Conservation (phyloP, 1,284 basidiomycete species). For the Wolfiporia cocos region DNA sequence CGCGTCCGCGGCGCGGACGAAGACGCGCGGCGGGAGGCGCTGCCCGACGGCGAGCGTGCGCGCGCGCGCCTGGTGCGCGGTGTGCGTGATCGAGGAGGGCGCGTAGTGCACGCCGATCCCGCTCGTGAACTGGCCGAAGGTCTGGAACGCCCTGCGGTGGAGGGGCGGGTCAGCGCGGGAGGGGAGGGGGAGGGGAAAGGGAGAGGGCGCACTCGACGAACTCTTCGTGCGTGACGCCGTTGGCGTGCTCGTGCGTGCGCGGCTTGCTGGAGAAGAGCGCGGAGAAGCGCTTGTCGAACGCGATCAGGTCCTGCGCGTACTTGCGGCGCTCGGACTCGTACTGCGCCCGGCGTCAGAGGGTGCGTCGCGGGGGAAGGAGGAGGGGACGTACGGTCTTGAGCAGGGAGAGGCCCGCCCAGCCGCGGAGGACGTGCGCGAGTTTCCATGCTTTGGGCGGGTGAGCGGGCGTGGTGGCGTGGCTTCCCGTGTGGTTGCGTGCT, state of each 20-base stretch:
- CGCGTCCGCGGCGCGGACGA: constrained; percentile 60
- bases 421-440: constrained; percentile 64
- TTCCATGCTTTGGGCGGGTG: constrained; percentile 78
- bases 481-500: too few relatives aligned
- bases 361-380: too few relatives aligned
- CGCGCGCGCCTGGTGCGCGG: constrained; percentile 39
- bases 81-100: constrained; percentile 44
- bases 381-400: constrained; percentile 71
- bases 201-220: constrained; percentile 44
- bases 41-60: constrained; percentile 47
- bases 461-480: too few relatives aligned
- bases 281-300: constrained; percentile 74
- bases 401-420: constrained; percentile 59
- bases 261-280: constrained; percentile 76
- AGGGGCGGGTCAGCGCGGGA: neutral
- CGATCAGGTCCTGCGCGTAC: constrained; percentile 77
- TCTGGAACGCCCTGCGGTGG: constrained; percentile 45
- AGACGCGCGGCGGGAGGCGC: constrained; percentile 50
- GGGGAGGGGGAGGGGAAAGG: too few relatives aligned
- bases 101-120: constrained; percentile 63
- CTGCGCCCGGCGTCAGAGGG: constrained; percentile 27
- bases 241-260: constrained; percentile 43
- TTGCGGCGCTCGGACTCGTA: constrained; percentile 69
- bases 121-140: constrained; percentile 53
- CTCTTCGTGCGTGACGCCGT: constrained; percentile 63